These are phyloP conservation scores for Scedosporium boydii DNA, from an alignment of 2,329 filamentous ascomycete genomes.

Conservation along the genomic window DNA sequence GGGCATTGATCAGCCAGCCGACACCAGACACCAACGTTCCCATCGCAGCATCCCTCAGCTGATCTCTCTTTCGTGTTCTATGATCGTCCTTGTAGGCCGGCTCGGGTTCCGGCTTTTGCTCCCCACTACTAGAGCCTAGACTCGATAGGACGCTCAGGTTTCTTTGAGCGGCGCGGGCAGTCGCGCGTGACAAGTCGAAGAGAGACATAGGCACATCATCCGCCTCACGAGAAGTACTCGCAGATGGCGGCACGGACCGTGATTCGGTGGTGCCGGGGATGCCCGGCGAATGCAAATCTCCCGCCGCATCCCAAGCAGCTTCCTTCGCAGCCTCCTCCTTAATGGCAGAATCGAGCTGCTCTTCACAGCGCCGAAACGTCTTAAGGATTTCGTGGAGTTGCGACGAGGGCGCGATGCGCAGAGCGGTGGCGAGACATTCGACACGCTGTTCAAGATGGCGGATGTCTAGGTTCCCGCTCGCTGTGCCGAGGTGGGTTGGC, in stretches of 20 bases:
- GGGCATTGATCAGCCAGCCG: constrained; percentile 48
- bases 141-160: constrained; percentile 48
- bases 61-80: constrained; percentile 56
- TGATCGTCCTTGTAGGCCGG: constrained; percentile 14
- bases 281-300: constrained; percentile 44
- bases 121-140: constrained; percentile 25
- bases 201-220: constrained; percentile 56
- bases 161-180: constrained; percentile 46
- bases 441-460: constrained; percentile 72
- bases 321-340: constrained; percentile 59
- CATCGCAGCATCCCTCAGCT: constrained; percentile 55
- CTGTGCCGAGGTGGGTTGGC: constrained; percentile 51
- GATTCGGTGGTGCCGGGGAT: constrained; percentile 28
- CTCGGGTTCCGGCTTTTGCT: constrained; percentile 16
- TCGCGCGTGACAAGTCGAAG: constrained; percentile 54
- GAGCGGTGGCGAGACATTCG: constrained; percentile 66
- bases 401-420: constrained; percentile 61
- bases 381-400: constrained; percentile 67
- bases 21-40: constrained; percentile 59
- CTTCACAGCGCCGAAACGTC: constrained; percentile 67
- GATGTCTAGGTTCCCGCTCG: constrained; percentile 51
- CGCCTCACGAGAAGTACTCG: constrained; percentile 9
- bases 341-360: constrained; percentile 60
- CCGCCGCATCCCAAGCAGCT: constrained; percentile 59
- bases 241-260: constrained; percentile 16